These are phyloP conservation scores for Paracoccidioides brasiliensis DNA, from an alignment of 2,329 filamentous ascomycete species.

Conservation along the genomic window DNA sequence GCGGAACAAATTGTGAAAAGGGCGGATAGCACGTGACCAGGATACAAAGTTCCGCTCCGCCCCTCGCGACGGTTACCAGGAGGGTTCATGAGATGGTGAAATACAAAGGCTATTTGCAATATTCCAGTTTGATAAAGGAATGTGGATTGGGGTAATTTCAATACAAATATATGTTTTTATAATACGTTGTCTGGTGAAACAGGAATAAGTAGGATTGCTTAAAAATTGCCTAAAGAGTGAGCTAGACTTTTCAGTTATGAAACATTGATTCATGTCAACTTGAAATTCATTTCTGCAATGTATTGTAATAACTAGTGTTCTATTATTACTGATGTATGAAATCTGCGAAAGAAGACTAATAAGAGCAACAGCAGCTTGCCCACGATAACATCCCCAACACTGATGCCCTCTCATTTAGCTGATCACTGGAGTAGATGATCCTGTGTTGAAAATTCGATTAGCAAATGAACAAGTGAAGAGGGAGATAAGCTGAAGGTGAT, in stretches of 20 bases:
- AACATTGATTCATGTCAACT: not conserved
- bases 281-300: not conserved
- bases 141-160: too few relatives aligned
- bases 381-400: not conserved
- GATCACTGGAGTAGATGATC: slow-evolving; percentile 42
- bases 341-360: not conserved
- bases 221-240: not conserved
- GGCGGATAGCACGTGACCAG: too few relatives aligned
- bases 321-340: not conserved
- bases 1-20: too few relatives aligned
- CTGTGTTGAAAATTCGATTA: slow-evolving; percentile 17
- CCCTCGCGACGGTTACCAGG: too few relatives aligned
- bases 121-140: too few relatives aligned
- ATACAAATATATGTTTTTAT: too few relatives aligned
- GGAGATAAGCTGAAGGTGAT: not conserved
- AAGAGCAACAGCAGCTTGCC: not conserved
- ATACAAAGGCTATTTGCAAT: too few relatives aligned
- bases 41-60: too few relatives aligned
- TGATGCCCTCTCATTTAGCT: not conserved
- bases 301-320: not conserved
- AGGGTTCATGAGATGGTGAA: too few relatives aligned
- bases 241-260: not conserved
- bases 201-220: not conserved
- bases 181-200: too few relatives aligned
- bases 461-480: not conserved